phyloP scores from a whole-genome alignment of 208 protist species.

The Herpetomonas tarakana region DNA sequence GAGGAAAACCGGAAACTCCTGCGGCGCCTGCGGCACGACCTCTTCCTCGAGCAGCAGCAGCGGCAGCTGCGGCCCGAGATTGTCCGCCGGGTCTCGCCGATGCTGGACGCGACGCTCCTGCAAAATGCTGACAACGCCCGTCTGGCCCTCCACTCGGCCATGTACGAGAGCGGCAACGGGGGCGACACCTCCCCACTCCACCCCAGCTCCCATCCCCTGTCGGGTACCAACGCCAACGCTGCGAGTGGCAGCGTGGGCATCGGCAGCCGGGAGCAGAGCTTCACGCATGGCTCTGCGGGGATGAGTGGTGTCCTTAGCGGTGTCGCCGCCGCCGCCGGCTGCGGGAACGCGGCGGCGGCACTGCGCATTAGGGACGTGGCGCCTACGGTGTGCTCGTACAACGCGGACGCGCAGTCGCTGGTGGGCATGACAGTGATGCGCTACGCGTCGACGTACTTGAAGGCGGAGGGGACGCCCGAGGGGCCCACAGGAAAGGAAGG shows the following conservation, averaged over 20 bases:
- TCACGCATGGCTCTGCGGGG: no score
- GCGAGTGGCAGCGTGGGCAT: no score
- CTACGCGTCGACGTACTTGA: neutral
- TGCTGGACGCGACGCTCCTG: neutral
- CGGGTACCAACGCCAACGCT: neutral
- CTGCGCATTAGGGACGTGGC: slow-evolving; percentile 3
- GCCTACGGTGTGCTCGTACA: neutral
- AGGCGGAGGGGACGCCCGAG: neutral
- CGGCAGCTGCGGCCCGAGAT: neutral
- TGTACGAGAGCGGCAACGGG: neutral
- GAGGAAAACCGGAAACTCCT: no score
- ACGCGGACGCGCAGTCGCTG: neutral
- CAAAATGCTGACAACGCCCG: neutral
- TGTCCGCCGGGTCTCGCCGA: neutral
- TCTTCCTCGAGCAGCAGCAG: neutral
- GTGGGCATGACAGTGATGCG: slow-evolving; percentile 1
- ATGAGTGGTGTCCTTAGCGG: neutral
- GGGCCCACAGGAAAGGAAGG: no score
- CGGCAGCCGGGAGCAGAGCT: neutral
- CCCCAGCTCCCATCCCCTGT: neutral
- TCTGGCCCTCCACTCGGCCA: neutral
- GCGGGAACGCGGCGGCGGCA: neutral
- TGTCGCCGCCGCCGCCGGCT: no score
- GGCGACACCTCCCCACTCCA: neutral
- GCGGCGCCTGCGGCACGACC: no score